Evolutionary conservation across 208 protist genomes (phyloP).

Genomic region (Trypanosoma congolense): DNA sequence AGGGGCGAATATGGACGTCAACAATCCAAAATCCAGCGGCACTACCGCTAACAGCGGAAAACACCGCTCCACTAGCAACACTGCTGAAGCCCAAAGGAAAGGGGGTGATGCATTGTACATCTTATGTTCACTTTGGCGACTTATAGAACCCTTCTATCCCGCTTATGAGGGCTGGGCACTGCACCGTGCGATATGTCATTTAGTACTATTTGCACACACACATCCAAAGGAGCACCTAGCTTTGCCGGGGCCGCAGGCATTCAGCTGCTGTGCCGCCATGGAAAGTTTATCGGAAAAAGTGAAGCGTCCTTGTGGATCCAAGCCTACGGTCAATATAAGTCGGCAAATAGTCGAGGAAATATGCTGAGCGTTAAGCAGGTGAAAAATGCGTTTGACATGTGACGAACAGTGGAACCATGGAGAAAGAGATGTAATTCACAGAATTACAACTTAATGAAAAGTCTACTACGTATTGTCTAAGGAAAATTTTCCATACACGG

Average conservation of each 20-base stretch:
- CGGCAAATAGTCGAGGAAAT: conserved; percentile 23
- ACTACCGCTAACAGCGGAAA: not conserved
- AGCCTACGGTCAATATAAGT: conserved; percentile 45
- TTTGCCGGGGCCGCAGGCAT: conserved; percentile 26
- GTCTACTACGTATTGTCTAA: no score
- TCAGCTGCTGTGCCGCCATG: conserved; percentile 59
- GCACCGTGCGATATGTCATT: conserved; percentile 58
- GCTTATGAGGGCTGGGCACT: conserved; percentile 74
- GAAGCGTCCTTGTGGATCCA: conserved; percentile 39
- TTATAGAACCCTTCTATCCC: conserved; percentile 74
- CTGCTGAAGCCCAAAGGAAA: not conserved
- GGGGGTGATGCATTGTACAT: conserved; percentile 52
- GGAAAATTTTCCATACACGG: no score
- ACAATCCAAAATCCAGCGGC: not conserved
- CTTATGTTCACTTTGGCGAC: conserved; percentile 41
- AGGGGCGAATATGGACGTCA: not conserved
- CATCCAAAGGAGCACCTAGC: conserved; percentile 13
- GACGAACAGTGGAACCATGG: no score
- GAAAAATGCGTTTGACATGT: conserved; percentile 56
- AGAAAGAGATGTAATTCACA: no score
- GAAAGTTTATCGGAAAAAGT: conserved; percentile 40
- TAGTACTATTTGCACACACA: conserved; percentile 34
- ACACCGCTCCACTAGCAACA: not conserved
- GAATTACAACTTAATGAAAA: no score
- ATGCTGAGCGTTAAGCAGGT: conserved; percentile 42